Evolutionary conservation across 306 rosid species (phyloP), one percentile per base, ranked within the genome.

Genomic region (Mucuna pruriens): DNA sequence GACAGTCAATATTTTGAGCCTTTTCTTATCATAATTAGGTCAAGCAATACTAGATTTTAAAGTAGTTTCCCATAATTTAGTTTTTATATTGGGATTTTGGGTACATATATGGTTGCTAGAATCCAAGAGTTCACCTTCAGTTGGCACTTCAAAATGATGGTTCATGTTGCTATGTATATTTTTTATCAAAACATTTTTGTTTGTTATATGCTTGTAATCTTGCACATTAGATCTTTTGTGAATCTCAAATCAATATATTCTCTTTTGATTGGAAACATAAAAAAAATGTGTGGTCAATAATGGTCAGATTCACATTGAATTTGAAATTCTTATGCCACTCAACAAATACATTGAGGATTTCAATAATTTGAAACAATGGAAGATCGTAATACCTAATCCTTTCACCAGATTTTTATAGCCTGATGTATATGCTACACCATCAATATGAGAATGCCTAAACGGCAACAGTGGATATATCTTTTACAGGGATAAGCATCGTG

Each of bases 361-460:
- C 58, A 48, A 23, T 68, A 69, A 38, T 49, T 61, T 75, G 51
- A 49, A 79, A 68, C 25, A 84, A 60, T n/a, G 34, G 51, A 17
- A 29, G 26, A 76, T 23, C 36, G 7, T 55, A 58, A 29, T 29
- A 67, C 48, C 9, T 44, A 19, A 40, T 38, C 49, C 62, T 33
- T 48, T 20, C 38, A 54, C 64, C 39, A 54, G 57, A 45, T 55
- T 60, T 75, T 12, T 48, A 29, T 10, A 31, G 61, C 63, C 61
- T 65, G 16, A 15, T 42, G 45, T 12, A 36, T 70, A 7, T 55
- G 17, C 63, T 60, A 65, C 31, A 8, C 19, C 19, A 73, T 36
- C 42, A 62, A 25, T 39, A 29, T 51, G 15, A 33, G 51, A 69
- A 58, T 84, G 62, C 17, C 33, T n/a, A 46, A 65, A 54, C 8